Evolutionary conservation across 176 grass and related monocot species (phyloP), one percentile per base, ranked within the genome.

Genomic region (Lolium perenne): DNA sequence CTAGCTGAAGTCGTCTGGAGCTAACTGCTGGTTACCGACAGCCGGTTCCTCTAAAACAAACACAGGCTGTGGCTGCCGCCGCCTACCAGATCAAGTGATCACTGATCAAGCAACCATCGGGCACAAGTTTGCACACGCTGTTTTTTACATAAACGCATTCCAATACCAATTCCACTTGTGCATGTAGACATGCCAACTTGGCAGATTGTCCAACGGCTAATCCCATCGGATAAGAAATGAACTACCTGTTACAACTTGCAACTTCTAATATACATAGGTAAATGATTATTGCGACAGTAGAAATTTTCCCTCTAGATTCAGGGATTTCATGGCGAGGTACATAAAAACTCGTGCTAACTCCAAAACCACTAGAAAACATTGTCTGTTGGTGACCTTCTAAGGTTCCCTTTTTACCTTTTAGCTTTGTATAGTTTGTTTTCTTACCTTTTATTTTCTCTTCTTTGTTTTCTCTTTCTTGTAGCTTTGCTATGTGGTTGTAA

Each of bases 131-230:
- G 38, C 22, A 51, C 26, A 63, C 29, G 59, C 8, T 45, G 12
- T 9, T 17, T 38, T 29, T 29, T 29, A 29, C 35, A 13, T 43
- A 40, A 46, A 23, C 20, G 35, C 38, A 56, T 81, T 68, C 22
- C 22, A 14, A 35, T 23, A 80, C 75, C 76, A 68, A 58, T 81
- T 81, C 73, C 46, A 88, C 63, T 60, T 11, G 17, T 67, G 80
- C 18, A 50, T 48, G 32, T 18, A 38, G 38, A 45, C 32, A 78
- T 1, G 4, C 13, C 63, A 69, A 81, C 14, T 61, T 46, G 73
- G 8, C 79, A 78, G 51, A 56, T 66, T 78, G 79, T 63, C 48
- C 10, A 65, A 38, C 43, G 7, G 14, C 12, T 9, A 9, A 67
- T 49, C 1, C n/a, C 47, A 7, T 49, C 22, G 4, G 22, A 85